Percentiles rank a stretch among this genome's conserved stretches.
These are phyloP conservation scores for Solanum verrucosum DNA, from an alignment of 257 asterid species.

Conservation along the genomic window DNA sequence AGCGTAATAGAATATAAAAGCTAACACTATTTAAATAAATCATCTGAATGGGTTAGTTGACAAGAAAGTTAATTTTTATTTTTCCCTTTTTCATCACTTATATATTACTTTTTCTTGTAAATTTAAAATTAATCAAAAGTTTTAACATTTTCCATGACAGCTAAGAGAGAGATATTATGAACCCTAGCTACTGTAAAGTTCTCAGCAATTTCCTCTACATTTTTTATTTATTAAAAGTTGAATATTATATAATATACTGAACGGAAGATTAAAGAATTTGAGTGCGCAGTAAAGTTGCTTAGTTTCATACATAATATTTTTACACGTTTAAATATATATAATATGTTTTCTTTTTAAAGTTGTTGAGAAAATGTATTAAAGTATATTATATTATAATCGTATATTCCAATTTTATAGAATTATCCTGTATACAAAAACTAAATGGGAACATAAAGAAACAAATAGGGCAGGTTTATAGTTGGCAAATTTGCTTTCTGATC, in stretches of 20 bases:
- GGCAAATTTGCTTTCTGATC: not conserved
- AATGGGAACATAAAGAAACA: not conserved
- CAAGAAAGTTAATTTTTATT: not conserved
- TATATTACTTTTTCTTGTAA: not conserved
- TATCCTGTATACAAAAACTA: not conserved
- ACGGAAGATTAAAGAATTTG: not conserved
- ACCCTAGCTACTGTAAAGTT: not conserved
- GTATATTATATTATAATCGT: not conserved
- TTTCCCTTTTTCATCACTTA: not conserved
- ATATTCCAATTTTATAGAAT: not conserved
- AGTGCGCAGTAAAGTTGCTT: not conserved
- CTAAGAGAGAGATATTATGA: not conserved
- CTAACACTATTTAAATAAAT: not conserved
- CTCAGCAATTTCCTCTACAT: not conserved
- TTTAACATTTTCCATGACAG: not conserved
- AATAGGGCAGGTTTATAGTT: not conserved
- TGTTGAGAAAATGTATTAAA: not conserved
- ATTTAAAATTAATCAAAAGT: not conserved
- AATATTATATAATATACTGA: not conserved
- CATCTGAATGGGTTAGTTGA: not conserved
- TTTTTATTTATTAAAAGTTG: not conserved
- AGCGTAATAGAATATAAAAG: not conserved
- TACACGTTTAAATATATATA: not conserved
- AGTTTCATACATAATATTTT: not conserved
- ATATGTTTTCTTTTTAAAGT: not conserved